Base-by-base conservation (phyloP, 495 filamentous ascomycete species). In the Xylaria curta region DNA sequence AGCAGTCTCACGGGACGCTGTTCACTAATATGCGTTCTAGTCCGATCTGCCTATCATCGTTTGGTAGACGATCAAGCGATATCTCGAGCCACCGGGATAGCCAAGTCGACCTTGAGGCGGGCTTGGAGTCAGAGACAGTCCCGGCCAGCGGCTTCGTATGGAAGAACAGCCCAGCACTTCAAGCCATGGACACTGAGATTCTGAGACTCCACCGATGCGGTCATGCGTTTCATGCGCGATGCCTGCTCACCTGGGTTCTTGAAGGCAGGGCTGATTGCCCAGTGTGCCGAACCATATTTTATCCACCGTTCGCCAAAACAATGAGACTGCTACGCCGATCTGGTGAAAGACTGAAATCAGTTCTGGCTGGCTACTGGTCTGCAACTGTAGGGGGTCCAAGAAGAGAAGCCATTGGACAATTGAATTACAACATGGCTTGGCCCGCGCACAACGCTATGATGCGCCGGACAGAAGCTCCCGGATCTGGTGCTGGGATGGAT, bases 201-300 rank as follows among this genome's bases (percentile, higher is more conserved):
- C 26, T 79, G 21, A 69, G 59, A 53, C 24, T 78, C 54, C 69
- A 75, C n/a, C 62, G 65, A 54, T 79, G 78, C 36, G 66, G 49
- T 4, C 78, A 79, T 24, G 4, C 68, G 5, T 79, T 78, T 59
- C 76, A 79, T 66, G 61, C 76, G 4, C 60, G 70, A 2, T 79
- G 78, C 24, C 70, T 79, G 40, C 70, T 68, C 10, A 73, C 69
- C 0, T 79, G 74, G 78, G 76, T 75, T 21, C 40, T 75, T 6
- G 47, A 47, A 33, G 64, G 68, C 26, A 62, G 74, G n/a, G 70
- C 73, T 31, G 31, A 66, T 0, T 79, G 78, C 51, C 78, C 78
- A 0, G 64, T 79, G 4, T 79, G 78, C 31, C 53, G 78, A 12
- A 44, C 26, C 2, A 36, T 40, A 6, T 79, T 74, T 44, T 77